Evolutionary conservation across 2,329 filamentous ascomycete species (phyloP).

Genomic region (Pseudocercospora crystallina): DNA sequence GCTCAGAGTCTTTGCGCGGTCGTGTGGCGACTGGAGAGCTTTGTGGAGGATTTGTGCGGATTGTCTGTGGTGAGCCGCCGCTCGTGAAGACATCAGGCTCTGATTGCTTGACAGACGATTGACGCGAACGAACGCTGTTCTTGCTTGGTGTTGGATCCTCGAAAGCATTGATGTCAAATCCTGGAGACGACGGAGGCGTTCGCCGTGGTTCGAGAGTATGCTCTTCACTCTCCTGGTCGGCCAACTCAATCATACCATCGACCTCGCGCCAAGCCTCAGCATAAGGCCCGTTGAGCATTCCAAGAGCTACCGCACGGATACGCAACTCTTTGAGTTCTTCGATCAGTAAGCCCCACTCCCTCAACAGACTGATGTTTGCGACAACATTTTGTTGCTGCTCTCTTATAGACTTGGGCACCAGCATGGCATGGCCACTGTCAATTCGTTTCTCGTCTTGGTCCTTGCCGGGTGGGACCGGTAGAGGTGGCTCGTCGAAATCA

Average conservation of each 20-base stretch:
- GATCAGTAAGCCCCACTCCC: conserved; percentile 76
- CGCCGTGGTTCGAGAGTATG: conserved; percentile 49
- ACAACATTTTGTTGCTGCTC: conserved; percentile 80
- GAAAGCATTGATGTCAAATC: conserved; percentile 59
- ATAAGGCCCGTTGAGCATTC: conserved; percentile 62
- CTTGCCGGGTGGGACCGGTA: conserved; percentile 38
- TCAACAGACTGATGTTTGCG: conserved; percentile 79
- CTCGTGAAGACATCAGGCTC: not conserved
- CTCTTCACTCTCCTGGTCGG: conserved; percentile 64
- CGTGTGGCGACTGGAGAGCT: conserved; percentile 37
- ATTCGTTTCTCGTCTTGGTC: conserved; percentile 40
- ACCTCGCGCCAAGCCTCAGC: conserved; percentile 72
- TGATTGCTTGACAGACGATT: conserved; percentile 4
- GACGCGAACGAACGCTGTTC: not conserved
- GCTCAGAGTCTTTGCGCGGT: conserved; percentile 56
- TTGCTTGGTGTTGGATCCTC: conserved; percentile 43
- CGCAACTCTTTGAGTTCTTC: conserved; percentile 79
- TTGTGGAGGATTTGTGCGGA: conserved; percentile 10
- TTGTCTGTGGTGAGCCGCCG: not conserved
- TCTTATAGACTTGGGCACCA: conserved; percentile 77
- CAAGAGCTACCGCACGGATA: conserved; percentile 66
- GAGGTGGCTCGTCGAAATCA: conserved; percentile 61
- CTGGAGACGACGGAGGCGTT: conserved; percentile 57
- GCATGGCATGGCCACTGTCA: conserved; percentile 55
- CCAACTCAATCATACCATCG: conserved; percentile 83